Evolutionary conservation across 78 protist genomes (phyloP).

Genomic region (Parvularia atlantis): DNA sequence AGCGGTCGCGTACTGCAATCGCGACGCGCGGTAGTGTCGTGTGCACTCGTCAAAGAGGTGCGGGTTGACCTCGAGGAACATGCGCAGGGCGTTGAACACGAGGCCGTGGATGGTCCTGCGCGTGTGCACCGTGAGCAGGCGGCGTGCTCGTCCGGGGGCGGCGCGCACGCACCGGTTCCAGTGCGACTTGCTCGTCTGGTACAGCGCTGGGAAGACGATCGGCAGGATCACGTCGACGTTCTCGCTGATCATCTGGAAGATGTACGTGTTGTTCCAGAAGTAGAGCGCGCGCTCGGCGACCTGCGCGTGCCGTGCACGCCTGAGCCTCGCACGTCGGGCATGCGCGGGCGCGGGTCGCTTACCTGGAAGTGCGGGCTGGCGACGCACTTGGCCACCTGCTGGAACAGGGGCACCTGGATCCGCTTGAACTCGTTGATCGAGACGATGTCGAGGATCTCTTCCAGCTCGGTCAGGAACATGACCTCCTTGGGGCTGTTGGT

Average conservation of each 20-base stretch:
- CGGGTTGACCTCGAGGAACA: constrained; percentile 53
- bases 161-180: constrained; percentile 54
- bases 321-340: neutral
- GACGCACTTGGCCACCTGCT: constrained; percentile 40
- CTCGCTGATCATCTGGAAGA: constrained; percentile 33
- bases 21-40: constrained; percentile 3
- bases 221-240: constrained; percentile 42
- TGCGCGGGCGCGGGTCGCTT: neutral
- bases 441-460: constrained; percentile 62
- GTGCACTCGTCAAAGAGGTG: constrained; percentile 41
- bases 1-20: too few species aligned
- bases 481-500: constrained; percentile 59
- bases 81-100: constrained; percentile 50
- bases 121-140: too few species aligned
- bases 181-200: constrained; percentile 30
- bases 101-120: constrained; percentile 33
- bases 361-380: constrained; percentile 54
- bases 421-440: constrained; percentile 28
- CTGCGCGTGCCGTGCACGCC: neutral
- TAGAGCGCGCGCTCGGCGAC: constrained; percentile 69
- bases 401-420: constrained; percentile 39
- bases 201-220: constrained; percentile 41
- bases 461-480: constrained; percentile 63
- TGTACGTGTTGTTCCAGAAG: constrained; percentile 63
- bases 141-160: too few species aligned